These are phyloP conservation scores for Penicillium hordei DNA, from an alignment of 2,329 filamentous ascomycete genomes.

Conservation along the genomic window DNA sequence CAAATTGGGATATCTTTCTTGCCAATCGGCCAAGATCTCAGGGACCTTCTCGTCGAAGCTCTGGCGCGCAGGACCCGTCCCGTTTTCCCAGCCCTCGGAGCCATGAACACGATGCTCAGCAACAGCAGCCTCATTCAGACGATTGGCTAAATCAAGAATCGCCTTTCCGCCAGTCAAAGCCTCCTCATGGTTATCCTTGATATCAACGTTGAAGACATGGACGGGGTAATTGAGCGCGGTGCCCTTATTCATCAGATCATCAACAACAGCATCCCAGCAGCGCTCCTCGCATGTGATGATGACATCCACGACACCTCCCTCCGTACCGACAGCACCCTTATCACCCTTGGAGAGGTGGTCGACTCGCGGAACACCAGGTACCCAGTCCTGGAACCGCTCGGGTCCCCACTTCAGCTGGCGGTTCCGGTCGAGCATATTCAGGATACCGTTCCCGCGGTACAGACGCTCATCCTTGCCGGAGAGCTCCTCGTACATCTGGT, in stretches of 20 bases:
- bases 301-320: slow-evolving; percentile 86
- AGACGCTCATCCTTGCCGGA: slow-evolving; percentile 79
- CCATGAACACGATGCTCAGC: slow-evolving; percentile 72
- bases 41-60: slow-evolving; percentile 93
- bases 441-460: slow-evolving; percentile 86
- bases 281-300: slow-evolving; percentile 97
- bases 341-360: slow-evolving; percentile 68
- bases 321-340: slow-evolving; percentile 75
- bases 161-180: slow-evolving; percentile 85
- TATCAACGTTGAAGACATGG: slow-evolving; percentile 97
- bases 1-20: slow-evolving; percentile 88
- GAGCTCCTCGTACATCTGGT: slow-evolving; percentile 90
- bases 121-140: slow-evolving; percentile 74
- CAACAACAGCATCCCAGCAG: slow-evolving; percentile 96
- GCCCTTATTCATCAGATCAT: slow-evolving; percentile 84
- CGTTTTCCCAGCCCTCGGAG: slow-evolving; percentile 66
- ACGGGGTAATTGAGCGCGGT: slow-evolving; percentile 86
- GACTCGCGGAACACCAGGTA: slow-evolving; percentile 77
- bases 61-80: slow-evolving; percentile 63
- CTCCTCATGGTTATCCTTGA: slow-evolving; percentile 97
- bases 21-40: slow-evolving; percentile 88
- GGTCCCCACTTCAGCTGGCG: slow-evolving; percentile 90
- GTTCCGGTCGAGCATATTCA: slow-evolving; percentile 95
- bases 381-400: slow-evolving; percentile 98
- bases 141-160: slow-evolving; percentile 86